A percentile compares a stretch with the other conserved stretches of the same genome.
Conservation (phyloP, 2,329 filamentous ascomycete species). For the Cadophora malorum region DNA sequence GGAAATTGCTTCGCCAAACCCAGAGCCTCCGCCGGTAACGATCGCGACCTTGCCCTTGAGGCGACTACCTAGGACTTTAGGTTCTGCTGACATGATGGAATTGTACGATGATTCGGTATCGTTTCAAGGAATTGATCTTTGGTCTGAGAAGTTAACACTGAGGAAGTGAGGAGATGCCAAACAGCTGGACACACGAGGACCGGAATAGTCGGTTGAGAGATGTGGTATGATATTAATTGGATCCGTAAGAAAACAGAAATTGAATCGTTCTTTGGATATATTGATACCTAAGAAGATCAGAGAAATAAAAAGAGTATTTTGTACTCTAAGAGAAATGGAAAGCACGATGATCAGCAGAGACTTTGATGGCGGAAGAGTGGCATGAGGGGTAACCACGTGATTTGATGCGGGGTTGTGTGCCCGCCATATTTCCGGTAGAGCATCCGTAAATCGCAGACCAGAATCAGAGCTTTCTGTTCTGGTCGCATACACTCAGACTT, state of each 20-base stretch:
- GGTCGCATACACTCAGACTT: background rate
- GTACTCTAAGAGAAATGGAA: background rate
- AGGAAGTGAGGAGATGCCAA: background rate
- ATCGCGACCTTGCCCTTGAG: constrained; percentile 62
- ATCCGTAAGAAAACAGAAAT: background rate
- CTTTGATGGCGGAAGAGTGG: background rate
- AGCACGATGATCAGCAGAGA: constrained; percentile 12
- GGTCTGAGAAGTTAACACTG: background rate
- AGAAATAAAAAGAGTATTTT: constrained; percentile 3
- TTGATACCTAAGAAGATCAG: background rate
- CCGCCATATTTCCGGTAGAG: constrained; percentile 1
- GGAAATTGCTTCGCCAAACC: constrained; percentile 68
- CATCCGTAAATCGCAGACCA: background rate
- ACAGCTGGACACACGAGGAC: background rate
- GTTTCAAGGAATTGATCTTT: background rate
- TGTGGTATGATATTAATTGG: background rate
- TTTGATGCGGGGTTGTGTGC: constrained; percentile 3
- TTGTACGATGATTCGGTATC: constrained; percentile 37
- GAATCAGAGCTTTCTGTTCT: background rate
- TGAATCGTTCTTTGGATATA: too few species aligned
- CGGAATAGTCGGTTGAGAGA: background rate
- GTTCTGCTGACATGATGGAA: constrained; percentile 41
- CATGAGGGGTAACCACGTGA: constrained; percentile 27
- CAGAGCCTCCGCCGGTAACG: constrained; percentile 65
- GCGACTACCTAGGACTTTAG: constrained; percentile 42